Conservation (phyloP, 345 rosid genomes). For the Populus deltoides region DNA sequence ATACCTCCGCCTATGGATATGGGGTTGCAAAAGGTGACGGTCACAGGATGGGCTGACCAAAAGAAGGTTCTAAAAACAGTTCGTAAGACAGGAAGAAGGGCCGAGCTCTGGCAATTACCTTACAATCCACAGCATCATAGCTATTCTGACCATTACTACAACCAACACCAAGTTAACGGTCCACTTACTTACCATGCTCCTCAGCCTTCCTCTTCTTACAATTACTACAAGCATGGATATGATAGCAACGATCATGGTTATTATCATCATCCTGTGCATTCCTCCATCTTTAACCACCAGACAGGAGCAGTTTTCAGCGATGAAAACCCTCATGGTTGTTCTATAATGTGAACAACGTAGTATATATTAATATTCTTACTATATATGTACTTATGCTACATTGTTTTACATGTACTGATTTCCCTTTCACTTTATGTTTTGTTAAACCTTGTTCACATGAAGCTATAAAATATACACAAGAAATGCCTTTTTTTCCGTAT, state of each 20-base stretch:
- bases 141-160: conserved; percentile 28
- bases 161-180: conserved; percentile 63
- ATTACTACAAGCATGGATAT: conserved; percentile 84
- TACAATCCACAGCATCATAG: conserved; percentile 48
- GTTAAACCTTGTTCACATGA: no score
- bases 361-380: no score
- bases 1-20: no score
- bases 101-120: conserved; percentile 87
- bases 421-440: no score
- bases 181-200: conserved; percentile 46
- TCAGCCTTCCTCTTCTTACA: conserved; percentile 67
- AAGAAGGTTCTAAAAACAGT: conserved; percentile 72
- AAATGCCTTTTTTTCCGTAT: no score
- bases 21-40: conserved; percentile 72
- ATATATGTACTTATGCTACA: no score
- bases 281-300: conserved; percentile 53
- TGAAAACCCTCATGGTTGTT: conserved; percentile 81
- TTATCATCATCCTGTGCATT: conserved; percentile 41
- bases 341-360: conserved; percentile 49
- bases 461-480: no score
- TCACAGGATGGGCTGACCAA: conserved; percentile 74
- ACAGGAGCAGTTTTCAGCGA: conserved; percentile 71
- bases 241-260: conserved; percentile 46
- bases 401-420: no score
- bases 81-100: conserved; percentile 70